A percentile compares a stretch with the other conserved stretches of the same genome.
These are phyloP conservation scores for Phytophthora lateralis DNA, from an alignment of 352 stramenopile species.

Conservation along the genomic window DNA sequence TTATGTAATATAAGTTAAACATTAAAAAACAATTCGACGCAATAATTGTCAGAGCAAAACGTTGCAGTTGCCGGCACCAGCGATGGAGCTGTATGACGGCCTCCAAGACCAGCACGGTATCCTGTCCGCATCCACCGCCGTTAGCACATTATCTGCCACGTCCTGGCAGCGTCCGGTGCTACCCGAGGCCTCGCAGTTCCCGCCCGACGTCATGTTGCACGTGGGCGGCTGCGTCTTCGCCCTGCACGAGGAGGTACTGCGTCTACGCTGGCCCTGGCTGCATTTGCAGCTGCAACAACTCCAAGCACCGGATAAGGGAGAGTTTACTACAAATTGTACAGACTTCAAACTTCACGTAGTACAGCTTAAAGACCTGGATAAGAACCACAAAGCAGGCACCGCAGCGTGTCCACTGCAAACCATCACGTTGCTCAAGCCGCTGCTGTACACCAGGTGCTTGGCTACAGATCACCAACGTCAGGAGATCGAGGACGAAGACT, in stretches of 20 bases:
- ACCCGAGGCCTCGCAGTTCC: constrained; percentile 8
- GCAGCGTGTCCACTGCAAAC: constrained; percentile 23
- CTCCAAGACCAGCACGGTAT: neutral
- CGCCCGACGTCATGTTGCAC: constrained; percentile 52
- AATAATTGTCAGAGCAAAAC: neutral
- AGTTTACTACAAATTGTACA: neutral
- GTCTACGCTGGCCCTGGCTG: constrained; percentile 39
- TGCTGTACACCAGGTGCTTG: constrained; percentile 24
- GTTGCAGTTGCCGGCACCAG: constrained; percentile 9
- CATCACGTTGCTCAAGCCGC: constrained; percentile 22
- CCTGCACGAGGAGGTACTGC: constrained; percentile 39
- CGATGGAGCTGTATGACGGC: constrained; percentile 6
- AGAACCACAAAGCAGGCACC: neutral
- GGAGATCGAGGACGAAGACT: neutral
- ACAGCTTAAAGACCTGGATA: neutral
- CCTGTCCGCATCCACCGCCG: constrained; percentile 6
- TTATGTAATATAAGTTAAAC: no score
- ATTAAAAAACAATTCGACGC: no score
- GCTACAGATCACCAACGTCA: constrained; percentile 11
- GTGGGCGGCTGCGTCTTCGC: constrained; percentile 55
- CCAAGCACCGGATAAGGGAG: constrained; percentile 2
- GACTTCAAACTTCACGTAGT: constrained; percentile 18
- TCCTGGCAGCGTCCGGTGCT: constrained; percentile 13
- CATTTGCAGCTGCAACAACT: constrained; percentile 33
- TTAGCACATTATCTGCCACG: neutral